Evolutionary conservation across 106 monocot genomes (phyloP).

Genomic region (Dioscorea alata): DNA sequence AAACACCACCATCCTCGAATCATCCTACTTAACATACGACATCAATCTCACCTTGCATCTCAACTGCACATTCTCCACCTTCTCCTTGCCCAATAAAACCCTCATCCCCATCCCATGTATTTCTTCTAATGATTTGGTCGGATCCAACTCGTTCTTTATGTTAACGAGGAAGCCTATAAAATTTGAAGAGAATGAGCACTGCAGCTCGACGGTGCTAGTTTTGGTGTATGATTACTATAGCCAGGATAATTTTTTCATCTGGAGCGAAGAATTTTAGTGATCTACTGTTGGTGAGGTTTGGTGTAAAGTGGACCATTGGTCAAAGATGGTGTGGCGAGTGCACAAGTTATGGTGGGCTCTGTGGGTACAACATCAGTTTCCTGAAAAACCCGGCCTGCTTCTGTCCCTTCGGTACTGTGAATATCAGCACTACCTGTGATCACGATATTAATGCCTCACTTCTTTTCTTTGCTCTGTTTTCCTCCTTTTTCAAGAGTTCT

Average conservation of each 20-base stretch:
- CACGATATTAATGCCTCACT: too few relatives aligned
- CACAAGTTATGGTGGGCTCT: conserved; percentile 16
- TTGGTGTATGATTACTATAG: background rate
- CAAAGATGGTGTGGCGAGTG: conserved; percentile 19
- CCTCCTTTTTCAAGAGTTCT: too few relatives aligned
- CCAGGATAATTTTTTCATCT: background rate
- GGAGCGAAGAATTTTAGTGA: background rate
- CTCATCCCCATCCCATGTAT: background rate
- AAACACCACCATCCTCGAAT: background rate
- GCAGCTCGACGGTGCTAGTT: background rate
- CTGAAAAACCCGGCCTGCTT: background rate
- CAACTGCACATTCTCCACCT: background rate
- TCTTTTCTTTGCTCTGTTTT: too few relatives aligned
- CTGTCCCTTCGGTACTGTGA: conserved; percentile 8
- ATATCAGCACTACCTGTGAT: too few relatives aligned
- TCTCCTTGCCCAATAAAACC: too few relatives aligned
- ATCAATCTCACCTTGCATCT: background rate
- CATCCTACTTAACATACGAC: background rate
- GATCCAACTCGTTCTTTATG: background rate
- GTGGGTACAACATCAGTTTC: conserved; percentile 1
- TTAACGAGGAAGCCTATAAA: background rate
- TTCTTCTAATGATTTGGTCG: background rate
- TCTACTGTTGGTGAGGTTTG: conserved; percentile 8
- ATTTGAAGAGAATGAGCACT: background rate
- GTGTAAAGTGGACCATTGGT: conserved; percentile 13